A percentile compares a stretch with the other conserved stretches of the same genome.
Evolutionary conservation across 2,329 filamentous ascomycete species (phyloP).

Genomic region (Periglandula ipomoeae): DNA sequence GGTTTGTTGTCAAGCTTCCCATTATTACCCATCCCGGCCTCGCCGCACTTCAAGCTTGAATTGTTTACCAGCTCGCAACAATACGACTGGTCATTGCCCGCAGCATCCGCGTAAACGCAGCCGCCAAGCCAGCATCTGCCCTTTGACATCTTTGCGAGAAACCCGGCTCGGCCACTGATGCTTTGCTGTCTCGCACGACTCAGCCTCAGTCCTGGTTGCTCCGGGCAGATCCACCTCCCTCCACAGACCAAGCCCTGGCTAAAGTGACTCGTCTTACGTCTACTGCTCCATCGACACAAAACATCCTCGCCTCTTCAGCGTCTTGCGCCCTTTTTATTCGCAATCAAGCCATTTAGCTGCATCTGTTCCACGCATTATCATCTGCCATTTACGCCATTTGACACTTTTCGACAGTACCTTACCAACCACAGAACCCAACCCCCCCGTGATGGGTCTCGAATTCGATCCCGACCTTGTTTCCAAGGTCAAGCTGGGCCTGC

Average conservation of each 20-base stretch:
- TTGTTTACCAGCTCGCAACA: too few species aligned
- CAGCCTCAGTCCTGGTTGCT: conserved; percentile 5
- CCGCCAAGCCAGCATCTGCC: neutral
- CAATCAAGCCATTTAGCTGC: neutral
- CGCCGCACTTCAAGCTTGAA: too few species aligned
- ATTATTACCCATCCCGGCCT: too few species aligned
- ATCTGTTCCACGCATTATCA: neutral
- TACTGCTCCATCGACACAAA: neutral
- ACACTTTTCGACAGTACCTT: neutral
- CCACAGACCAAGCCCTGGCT: neutral
- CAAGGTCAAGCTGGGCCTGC: conserved; percentile 46
- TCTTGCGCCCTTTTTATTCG: neutral
- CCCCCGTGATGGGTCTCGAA: conserved; percentile 36
- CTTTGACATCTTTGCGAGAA: neutral
- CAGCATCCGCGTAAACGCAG: neutral
- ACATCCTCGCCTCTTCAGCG: neutral
- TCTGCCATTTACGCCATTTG: neutral
- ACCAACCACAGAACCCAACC: neutral
- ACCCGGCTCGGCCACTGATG: neutral
- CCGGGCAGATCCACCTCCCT: conserved; percentile 3
- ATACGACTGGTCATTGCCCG: too few species aligned
- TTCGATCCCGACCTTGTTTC: conserved; percentile 46
- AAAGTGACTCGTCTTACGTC: neutral
- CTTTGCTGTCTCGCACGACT: neutral
- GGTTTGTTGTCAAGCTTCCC: too few species aligned